Evolutionary conservation across 2,329 filamentous ascomycete species (phyloP).

Genomic region (Xylaria sp.): DNA sequence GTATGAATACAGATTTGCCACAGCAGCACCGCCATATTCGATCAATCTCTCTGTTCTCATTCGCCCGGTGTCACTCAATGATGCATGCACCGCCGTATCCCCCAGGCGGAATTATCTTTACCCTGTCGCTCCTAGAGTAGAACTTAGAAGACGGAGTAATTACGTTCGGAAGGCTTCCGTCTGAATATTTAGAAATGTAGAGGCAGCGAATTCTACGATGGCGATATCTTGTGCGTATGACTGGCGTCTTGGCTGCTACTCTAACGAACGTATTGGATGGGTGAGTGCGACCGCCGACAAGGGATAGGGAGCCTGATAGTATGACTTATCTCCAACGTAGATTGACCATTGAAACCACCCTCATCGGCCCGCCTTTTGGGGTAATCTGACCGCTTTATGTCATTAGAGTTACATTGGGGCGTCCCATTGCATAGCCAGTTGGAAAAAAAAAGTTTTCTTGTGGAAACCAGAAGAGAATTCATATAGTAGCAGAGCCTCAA

Average conservation of each 20-base stretch:
- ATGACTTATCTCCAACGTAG: constrained; percentile 8
- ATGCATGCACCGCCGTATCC: neutral
- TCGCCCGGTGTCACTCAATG: neutral
- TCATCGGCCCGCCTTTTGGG: constrained; percentile 35
- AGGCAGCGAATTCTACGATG: neutral
- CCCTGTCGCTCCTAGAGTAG: neutral
- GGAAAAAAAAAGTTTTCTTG: neutral
- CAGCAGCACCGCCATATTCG: neutral
- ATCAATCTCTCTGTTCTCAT: neutral
- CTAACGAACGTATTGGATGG: constrained; percentile 12
- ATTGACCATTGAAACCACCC: constrained; percentile 6
- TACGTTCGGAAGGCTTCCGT: neutral
- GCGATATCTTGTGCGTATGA: constrained; percentile 7
- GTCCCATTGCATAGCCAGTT: constrained; percentile 21
- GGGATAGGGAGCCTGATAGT: neutral
- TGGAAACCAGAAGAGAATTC: constrained; percentile 7
- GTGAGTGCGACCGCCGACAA: constrained; percentile 15
- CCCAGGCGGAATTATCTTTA: neutral
- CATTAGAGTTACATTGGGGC: constrained; percentile 26
- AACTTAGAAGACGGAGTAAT: neutral
- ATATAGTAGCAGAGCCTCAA: constrained; percentile 34
- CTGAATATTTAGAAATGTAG: neutral
- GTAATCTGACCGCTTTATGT: constrained; percentile 33
- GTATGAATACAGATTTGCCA: neutral
- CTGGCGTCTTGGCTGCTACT: constrained; percentile 4